Conservation (phyloP, 2,329 filamentous ascomycete genomes). For the Cadophora luteo-olivacea region DNA sequence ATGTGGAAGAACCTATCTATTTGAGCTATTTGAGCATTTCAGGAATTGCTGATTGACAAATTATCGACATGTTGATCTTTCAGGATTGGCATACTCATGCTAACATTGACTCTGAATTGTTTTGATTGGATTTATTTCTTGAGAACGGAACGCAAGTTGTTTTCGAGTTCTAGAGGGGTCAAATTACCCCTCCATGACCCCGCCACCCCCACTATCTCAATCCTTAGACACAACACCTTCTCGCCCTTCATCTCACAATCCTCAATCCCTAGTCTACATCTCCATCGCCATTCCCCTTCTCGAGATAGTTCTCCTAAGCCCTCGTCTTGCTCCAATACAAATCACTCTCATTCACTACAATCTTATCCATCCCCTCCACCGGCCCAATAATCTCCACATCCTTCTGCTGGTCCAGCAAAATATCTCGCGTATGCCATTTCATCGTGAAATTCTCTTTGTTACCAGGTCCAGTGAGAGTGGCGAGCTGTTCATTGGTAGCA, state of each 20-base stretch:
- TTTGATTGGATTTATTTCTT: no score
- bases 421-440: slow-evolving; percentile 53
- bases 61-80: no score
- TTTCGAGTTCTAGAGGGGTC: not conserved
- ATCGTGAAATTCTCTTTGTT: slow-evolving; percentile 60
- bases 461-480: slow-evolving; percentile 52
- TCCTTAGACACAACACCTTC: not conserved
- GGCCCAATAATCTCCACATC: slow-evolving; percentile 56
- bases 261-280: no score
- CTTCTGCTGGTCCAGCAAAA: slow-evolving; percentile 56
- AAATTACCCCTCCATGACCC: slow-evolving; percentile 7
- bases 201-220: not conserved
- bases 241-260: not conserved
- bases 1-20: no score
- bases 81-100: no score
- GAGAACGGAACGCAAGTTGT: no score
- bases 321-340: slow-evolving; percentile 52
- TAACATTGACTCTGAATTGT: no score
- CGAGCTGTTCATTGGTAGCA: slow-evolving; percentile 55
- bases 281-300: no score
- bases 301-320: slow-evolving; percentile 17
- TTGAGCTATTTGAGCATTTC: not conserved
- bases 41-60: no score
- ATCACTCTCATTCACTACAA: slow-evolving; percentile 53
- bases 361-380: slow-evolving; percentile 51